Evolutionary conservation across 371 early-diverging fungal genomes (phyloP).

Genomic region (Syncephalastrum sp.): DNA sequence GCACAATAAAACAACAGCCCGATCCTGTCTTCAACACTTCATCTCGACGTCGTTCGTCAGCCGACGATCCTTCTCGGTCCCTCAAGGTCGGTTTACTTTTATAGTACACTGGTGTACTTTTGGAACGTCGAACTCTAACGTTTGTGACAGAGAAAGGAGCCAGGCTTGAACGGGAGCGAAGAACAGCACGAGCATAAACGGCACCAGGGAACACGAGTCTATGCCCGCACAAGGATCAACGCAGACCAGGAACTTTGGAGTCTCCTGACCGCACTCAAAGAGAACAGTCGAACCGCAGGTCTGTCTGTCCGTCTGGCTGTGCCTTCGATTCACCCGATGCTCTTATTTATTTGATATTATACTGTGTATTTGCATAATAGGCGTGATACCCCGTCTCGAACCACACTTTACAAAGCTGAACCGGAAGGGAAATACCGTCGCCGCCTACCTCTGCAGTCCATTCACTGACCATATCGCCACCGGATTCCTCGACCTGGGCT

Average conservation of each 20-base stretch:
- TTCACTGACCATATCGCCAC: constrained; percentile 30
- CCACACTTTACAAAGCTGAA: constrained; percentile 32
- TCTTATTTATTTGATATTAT: background rate
- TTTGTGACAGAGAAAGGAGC: too few relatives aligned
- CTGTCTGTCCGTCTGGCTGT: constrained; percentile 7
- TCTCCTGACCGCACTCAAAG: constrained; percentile 22
- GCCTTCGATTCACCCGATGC: too few relatives aligned
- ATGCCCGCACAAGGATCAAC: constrained; percentile 24
- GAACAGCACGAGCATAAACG: too few relatives aligned
- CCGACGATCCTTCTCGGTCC: too few relatives aligned
- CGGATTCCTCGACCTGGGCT: constrained; percentile 46
- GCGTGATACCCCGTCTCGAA: constrained; percentile 42
- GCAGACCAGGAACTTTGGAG: constrained; percentile 32
- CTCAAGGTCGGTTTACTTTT: too few relatives aligned
- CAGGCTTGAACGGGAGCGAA: too few relatives aligned
- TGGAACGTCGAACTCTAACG: too few relatives aligned
- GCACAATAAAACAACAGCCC: too few relatives aligned
- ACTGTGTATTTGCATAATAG: constrained; percentile 17
- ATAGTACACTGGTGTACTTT: too few relatives aligned
- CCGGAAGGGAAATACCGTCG: constrained; percentile 26
- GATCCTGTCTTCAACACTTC: too few relatives aligned
- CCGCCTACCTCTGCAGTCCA: constrained; percentile 28
- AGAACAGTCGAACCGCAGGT: constrained; percentile 37
- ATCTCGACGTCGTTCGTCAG: too few relatives aligned
- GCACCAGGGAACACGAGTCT: constrained; percentile 2